Percentiles rank a stretch among this genome's conserved stretches.
These are phyloP conservation scores for Bombardia bombarda DNA, from an alignment of 495 filamentous ascomycete species.

Conservation along the genomic window DNA sequence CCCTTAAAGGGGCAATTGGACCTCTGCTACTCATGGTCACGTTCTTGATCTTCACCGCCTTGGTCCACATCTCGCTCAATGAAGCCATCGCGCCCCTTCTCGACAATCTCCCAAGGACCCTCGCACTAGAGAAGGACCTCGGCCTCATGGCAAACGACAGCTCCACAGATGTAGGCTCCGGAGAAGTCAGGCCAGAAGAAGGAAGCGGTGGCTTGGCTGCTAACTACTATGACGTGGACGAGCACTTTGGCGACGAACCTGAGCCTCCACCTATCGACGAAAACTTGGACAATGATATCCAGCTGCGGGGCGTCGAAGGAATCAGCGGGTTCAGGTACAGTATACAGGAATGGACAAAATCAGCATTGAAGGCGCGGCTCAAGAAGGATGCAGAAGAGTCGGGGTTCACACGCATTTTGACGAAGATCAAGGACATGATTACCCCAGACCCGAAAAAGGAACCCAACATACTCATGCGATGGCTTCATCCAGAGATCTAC, in stretches of 20 bases:
- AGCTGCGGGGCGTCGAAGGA: constrained; percentile 24
- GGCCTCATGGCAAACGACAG: constrained; percentile 26
- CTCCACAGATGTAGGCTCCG: constrained; percentile 18
- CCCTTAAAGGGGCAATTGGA: constrained; percentile 55
- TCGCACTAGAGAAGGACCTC: constrained; percentile 46
- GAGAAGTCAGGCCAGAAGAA: constrained; percentile 5
- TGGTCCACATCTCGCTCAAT: constrained; percentile 78
- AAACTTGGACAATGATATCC: constrained; percentile 22
- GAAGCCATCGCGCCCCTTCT: constrained; percentile 66
- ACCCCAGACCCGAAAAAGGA: constrained; percentile 15
- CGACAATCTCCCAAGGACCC: constrained; percentile 55
- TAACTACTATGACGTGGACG: constrained; percentile 31
- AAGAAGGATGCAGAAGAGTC: constrained; percentile 13
- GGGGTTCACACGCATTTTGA: constrained; percentile 14
- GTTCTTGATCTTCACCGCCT: constrained; percentile 60
- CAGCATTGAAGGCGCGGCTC: constrained; percentile 9
- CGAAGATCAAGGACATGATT: constrained; percentile 14
- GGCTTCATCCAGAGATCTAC: constrained; percentile 60
- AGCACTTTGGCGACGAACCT: constrained; percentile 22
- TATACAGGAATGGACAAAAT: constrained; percentile 11
- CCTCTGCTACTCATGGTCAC: constrained; percentile 68
- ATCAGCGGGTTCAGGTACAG: constrained; percentile 22
- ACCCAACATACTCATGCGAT: constrained; percentile 43
- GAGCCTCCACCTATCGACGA: constrained; percentile 13
- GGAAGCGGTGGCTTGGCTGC: constrained; percentile 18